phyloP scores from a whole-genome alignment of 2,329 filamentous ascomycete species.

The Chaetothyriales sp. region DNA sequence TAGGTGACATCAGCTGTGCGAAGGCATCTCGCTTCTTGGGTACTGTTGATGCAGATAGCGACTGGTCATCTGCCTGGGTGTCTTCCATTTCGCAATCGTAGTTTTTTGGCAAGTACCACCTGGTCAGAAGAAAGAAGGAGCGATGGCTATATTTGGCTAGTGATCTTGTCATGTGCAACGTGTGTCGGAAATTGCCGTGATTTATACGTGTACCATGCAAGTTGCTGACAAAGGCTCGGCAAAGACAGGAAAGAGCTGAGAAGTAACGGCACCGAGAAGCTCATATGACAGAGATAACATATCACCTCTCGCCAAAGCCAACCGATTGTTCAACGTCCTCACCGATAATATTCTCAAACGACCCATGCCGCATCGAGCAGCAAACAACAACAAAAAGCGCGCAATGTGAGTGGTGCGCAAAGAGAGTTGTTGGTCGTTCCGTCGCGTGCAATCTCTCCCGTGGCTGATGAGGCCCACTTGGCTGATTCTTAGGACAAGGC shows the following conservation, averaged over 20 bases:
- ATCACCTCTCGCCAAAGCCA: too few species aligned
- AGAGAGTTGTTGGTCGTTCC: neutral
- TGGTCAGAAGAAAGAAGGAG: neutral
- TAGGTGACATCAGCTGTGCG: conserved; percentile 40
- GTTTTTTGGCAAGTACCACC: neutral
- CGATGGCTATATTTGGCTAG: neutral
- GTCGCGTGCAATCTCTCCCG: neutral
- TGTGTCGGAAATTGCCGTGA: too few species aligned
- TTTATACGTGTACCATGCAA: too few species aligned
- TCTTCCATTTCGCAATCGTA: neutral
- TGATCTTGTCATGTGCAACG: too few species aligned
- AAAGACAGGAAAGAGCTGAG: too few species aligned
- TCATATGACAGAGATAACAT: too few species aligned
- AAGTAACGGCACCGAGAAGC: too few species aligned
- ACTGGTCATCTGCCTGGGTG: neutral
- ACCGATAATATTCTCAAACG: too few species aligned
- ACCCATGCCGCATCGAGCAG: neutral
- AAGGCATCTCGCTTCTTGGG: conserved; percentile 21
- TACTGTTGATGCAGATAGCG: neutral
- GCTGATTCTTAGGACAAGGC: neutral
- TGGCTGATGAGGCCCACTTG: neutral
- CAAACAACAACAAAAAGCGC: neutral
- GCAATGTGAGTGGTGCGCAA: neutral
- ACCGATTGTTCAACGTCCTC: too few species aligned
- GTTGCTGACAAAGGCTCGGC: too few species aligned